Conservation (phyloP, 306 rosid species). For the Argentina anserina region DNA sequence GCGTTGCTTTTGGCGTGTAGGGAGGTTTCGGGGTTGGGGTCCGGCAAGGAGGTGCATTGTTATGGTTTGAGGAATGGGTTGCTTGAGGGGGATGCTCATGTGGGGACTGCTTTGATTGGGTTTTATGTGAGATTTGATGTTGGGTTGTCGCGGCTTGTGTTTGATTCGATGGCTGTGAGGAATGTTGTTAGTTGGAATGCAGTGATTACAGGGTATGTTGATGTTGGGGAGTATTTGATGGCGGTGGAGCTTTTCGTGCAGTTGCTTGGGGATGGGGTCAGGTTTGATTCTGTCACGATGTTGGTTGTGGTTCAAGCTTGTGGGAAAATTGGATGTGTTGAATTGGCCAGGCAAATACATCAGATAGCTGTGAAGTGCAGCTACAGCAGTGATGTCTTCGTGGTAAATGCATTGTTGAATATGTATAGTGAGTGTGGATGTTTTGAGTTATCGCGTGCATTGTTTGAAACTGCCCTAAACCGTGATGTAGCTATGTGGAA, state of each 20-base stretch:
- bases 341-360: slow-evolving; percentile 40
- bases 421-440: slow-evolving; percentile 36
- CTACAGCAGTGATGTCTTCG: slow-evolving; percentile 21
- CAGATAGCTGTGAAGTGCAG: slow-evolving; percentile 41
- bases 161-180: slow-evolving; percentile 38
- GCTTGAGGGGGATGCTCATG: slow-evolving; percentile 38
- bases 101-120: slow-evolving; percentile 49
- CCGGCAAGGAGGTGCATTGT: slow-evolving; percentile 42
- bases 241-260: slow-evolving; percentile 27
- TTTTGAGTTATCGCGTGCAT: slow-evolving; percentile 21
- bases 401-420: slow-evolving; percentile 35
- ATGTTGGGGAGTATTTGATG: slow-evolving; percentile 31
- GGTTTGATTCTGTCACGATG: slow-evolving; percentile 36
- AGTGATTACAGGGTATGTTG: slow-evolving; percentile 35
- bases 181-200: slow-evolving; percentile 46
- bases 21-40: slow-evolving; percentile 28
- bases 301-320: slow-evolving; percentile 39
- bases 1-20: slow-evolving; percentile 37
- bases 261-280: slow-evolving; percentile 32
- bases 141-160: slow-evolving; percentile 17
- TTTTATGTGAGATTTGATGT: slow-evolving; percentile 37
- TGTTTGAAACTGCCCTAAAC: slow-evolving; percentile 27
- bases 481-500: slow-evolving; percentile 50
- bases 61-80: slow-evolving; percentile 40
- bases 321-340: slow-evolving; percentile 25